phyloP scores from a whole-genome alignment of 2,329 filamentous ascomycete species.

The Colletotrichum sp. region DNA sequence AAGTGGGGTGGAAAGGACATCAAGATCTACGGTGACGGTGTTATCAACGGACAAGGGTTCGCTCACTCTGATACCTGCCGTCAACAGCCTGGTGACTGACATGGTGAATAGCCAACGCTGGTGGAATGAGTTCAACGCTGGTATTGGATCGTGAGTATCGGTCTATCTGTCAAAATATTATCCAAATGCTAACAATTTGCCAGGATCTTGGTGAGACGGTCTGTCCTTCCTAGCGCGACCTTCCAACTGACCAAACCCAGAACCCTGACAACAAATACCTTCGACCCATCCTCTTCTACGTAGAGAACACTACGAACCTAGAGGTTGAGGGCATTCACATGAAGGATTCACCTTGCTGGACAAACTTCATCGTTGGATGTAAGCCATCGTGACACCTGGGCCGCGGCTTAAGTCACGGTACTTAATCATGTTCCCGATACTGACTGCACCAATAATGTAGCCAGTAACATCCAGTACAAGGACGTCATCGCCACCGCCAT shows the following conservation, averaged over 20 bases:
- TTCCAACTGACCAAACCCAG: conserved; percentile 24
- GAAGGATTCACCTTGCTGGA: conserved; percentile 68
- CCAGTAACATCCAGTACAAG: conserved; percentile 56
- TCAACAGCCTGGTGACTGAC: neutral
- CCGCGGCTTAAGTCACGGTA: neutral
- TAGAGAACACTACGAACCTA: conserved; percentile 64
- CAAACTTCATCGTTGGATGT: conserved; percentile 63
- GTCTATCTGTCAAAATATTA: no score
- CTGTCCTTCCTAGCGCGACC: neutral
- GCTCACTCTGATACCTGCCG: neutral
- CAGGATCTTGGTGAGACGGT: neutral
- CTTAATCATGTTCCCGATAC: no score
- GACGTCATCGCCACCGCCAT: conserved; percentile 58
- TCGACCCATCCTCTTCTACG: conserved; percentile 64
- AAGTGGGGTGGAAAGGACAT: conserved; percentile 67
- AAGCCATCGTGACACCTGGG: neutral
- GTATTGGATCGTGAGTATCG: conserved; percentile 20
- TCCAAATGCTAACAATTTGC: neutral
- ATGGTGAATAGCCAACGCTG: conserved; percentile 33
- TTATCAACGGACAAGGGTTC: conserved; percentile 59
- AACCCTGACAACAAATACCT: conserved; percentile 60
- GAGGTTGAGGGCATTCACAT: conserved; percentile 62
- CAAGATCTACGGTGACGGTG: conserved; percentile 61
- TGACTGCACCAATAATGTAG: neutral
- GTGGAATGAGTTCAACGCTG: conserved; percentile 46